These are phyloP conservation scores for Termitomyces sp. DNA, from an alignment of 768 basidiomycete species.

Conservation along the genomic window DNA sequence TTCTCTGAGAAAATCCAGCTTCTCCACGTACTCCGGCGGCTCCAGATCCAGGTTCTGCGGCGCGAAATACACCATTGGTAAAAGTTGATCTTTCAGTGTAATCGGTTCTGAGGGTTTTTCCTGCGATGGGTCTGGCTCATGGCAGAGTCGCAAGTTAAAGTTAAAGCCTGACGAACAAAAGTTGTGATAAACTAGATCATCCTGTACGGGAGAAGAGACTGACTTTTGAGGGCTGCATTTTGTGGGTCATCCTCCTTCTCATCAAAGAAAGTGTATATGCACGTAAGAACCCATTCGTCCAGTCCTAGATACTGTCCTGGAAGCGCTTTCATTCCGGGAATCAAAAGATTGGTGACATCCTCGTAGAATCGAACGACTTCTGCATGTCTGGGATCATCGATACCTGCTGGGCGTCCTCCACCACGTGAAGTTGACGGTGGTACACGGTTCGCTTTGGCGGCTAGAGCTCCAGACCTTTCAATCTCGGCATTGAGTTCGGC, in stretches of 20 bases:
- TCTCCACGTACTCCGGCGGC: slow-evolving; percentile 43
- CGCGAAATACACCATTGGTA: slow-evolving; percentile 50
- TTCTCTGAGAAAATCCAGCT: slow-evolving; percentile 53
- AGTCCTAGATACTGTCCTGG: slow-evolving; percentile 31
- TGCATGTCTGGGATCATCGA: slow-evolving; percentile 52
- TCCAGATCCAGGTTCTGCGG: slow-evolving; percentile 66
- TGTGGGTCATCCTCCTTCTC: slow-evolving; percentile 22
- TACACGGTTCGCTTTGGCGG: slow-evolving; percentile 35
- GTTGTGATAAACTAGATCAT: background rate
- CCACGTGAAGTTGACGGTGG: slow-evolving; percentile 31
- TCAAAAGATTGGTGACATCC: slow-evolving; percentile 75
- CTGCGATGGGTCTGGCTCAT: slow-evolving; percentile 25
- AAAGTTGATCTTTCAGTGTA: slow-evolving; percentile 30
- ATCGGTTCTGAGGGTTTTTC: slow-evolving; percentile 22
- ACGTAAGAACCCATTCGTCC: slow-evolving; percentile 60
- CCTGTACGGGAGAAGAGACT: slow-evolving; percentile 14
- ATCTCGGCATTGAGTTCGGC: slow-evolving; percentile 61
- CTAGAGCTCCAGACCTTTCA: slow-evolving; percentile 40
- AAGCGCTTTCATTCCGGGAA: slow-evolving; percentile 50
- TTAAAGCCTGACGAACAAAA: slow-evolving; percentile 41
- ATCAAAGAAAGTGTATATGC: slow-evolving; percentile 56
- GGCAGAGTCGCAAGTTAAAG: slow-evolving; percentile 50
- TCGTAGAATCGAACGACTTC: slow-evolving; percentile 74
- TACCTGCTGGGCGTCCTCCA: slow-evolving; percentile 27
- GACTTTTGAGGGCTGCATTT: slow-evolving; percentile 30